Evolutionary conservation across 1,139 yeast species (phyloP), one percentile per base, ranked within the genome.

Genomic region (Suhomyces wounanorum): DNA sequence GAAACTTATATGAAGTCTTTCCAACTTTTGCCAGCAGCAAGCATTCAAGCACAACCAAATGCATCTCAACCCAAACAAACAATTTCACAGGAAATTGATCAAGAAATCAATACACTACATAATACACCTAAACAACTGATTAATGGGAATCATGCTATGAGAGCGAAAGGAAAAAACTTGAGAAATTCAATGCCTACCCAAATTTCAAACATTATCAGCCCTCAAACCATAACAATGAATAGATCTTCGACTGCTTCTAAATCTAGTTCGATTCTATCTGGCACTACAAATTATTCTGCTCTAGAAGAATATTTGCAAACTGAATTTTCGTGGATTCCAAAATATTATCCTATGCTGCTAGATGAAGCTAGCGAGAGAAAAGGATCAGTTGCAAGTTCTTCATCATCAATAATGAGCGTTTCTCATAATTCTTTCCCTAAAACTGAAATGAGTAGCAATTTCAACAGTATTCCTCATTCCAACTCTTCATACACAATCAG

Each of bases 341-440:
- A 41, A 21, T 30, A 9, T 18, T 31, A 45, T 8, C 45, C 31
- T 4, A 16, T 28, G 14, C 46, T 43, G 10, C 11, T 30, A 8
- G 52, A 48, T 9, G 18, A 13, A 13, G 13, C n/a, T 3, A 28
- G 25, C 11, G 23, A 39, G 4, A 51, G 64, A 40, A 63, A 60
- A 35, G 39, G 49, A 14, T 59, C 64, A 11, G 55, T 54, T 5
- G 55, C 66, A 0, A 61, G 67, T 1, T 54, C 62, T 14, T 43
- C 58, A 3, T 61, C 66, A 7, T 65, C 68, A 2, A 56, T 63
- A 3, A 63, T 63, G 65, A 65, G 67, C 50, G 57, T 58, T 28
- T 50, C 57, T 13, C 62, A 53, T 43, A 33, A 10, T 23, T 9
- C 13, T 13, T 17, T 26, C 8, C n/a, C 21, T 10, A 51, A 52